Conservation (phyloP, 495 filamentous ascomycete genomes). For the Penicillium angulare region DNA sequence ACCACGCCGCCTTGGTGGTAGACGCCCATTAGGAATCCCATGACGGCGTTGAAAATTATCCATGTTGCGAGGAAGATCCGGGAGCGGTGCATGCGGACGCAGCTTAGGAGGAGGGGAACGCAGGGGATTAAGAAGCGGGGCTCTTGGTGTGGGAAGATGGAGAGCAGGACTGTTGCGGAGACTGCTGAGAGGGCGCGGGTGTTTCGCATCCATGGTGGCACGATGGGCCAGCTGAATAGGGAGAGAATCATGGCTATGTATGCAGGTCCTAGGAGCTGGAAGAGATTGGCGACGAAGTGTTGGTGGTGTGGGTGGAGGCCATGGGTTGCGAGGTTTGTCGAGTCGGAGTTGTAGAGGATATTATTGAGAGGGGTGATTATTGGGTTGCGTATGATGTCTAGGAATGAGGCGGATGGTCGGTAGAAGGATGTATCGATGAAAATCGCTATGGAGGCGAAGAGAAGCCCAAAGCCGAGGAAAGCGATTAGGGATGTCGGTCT, state of each 20-base stretch:
- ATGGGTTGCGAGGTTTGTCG: conserved; percentile 80
- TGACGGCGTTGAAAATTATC: conserved; percentile 76
- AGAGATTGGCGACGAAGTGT: conserved; percentile 80
- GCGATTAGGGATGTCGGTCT: conserved; percentile 70
- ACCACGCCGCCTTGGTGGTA: conserved; percentile 95
- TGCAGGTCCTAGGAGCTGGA: conserved; percentile 88
- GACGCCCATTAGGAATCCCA: conserved; percentile 83
- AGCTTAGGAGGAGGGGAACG: conserved; percentile 85
- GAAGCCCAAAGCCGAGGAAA: conserved; percentile 56
- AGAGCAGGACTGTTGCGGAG: conserved; percentile 75
- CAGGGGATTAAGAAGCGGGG: conserved; percentile 88
- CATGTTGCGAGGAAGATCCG: conserved; percentile 64
- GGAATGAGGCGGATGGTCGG: conserved; percentile 48
- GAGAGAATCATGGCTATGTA: conserved; percentile 62
- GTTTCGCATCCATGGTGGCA: conserved; percentile 51
- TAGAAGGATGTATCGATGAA: conserved; percentile 84
- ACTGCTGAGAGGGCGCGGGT: conserved; percentile 66
- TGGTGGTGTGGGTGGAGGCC: conserved; percentile 91
- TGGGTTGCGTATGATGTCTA: conserved; percentile 56
- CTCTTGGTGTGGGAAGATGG: conserved; percentile 89
- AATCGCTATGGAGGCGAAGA: conserved; percentile 70
- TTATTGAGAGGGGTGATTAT: conserved; percentile 91
- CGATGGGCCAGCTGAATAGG: conserved; percentile 47
- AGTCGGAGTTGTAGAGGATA: conserved; percentile 76
- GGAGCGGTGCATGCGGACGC: conserved; percentile 66